Evolutionary conservation across 208 protist genomes (phyloP), one percentile per base, ranked within the genome.

Genomic region (Crithidia brevicula): DNA sequence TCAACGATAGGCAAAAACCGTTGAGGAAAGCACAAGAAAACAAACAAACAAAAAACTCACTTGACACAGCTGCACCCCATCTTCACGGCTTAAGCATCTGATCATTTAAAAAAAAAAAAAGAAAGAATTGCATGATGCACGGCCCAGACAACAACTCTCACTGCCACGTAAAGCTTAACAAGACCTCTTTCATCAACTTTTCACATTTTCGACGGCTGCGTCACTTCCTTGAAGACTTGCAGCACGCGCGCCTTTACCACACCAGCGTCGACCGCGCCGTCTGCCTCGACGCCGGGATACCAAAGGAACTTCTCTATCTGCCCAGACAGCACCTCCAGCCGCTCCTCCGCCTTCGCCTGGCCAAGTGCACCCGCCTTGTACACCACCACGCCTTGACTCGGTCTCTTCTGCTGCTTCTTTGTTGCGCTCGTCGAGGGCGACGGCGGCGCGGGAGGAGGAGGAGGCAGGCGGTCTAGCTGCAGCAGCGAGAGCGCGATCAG

Each of bases 231-330:
- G 45, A 71, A 81, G 38, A 58, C 52, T 22, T 59, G 43, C 42
- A 81, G 38, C 36, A 77, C 45, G n/a, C 64, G 63, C 31, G 45
- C 45, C 30, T 66, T 54, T n/a, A 81, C 36, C 20, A 38, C 45
- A 20, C 30, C 47, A 28, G 49, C 40, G n/a, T 59, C 45, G 15
- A 67, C 64, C 45, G 38, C 56, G 3, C 23, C 30, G 28, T 54
- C 52, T 4, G 31, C 28, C 25, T 67, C 58, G 9, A 31, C 28
- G 11, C 54, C 45, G 2, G 73, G 67, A 54, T 77, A 70, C 66
- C 67, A 76, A 13, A 75, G 62, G 28, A 80, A 34, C 33, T 45
- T 47, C 58, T 72, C 38, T 53, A 83, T 47, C 59, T 83, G 72
- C 42, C 31, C 38, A 28, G 65, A 20, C 51, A 83, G 47, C 45